Evolutionary conservation across 495 filamentous ascomycete species (phyloP).

Genomic region (Penicillium coffeae): DNA sequence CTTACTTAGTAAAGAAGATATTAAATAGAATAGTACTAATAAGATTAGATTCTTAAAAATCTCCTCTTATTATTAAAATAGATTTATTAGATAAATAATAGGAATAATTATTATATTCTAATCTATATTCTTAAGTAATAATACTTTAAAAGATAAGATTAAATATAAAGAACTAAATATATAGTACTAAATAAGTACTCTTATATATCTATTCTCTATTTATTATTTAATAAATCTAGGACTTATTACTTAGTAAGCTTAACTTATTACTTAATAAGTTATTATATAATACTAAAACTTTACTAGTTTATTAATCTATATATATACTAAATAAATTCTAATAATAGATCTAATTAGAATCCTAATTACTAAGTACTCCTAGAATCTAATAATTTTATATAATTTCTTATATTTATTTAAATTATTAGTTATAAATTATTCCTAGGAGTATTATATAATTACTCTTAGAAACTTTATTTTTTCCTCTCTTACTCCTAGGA

Average conservation of each 20-base stretch:
- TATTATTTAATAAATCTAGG: neutral
- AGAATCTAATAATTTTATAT: no score
- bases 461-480: no score
- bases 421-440: no score
- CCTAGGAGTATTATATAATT: no score
- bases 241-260: neutral
- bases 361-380: no score
- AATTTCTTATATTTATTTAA: no score
- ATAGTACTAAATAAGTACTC: neutral
- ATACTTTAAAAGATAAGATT: neutral
- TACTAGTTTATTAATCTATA: no score
- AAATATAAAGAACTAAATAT: slow-evolving; percentile 1
- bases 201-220: neutral
- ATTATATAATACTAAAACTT: no score
- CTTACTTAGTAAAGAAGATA: neutral
- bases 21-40: neutral
- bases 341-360: no score
- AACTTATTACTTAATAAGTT: neutral
- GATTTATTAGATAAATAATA: neutral
- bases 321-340: no score
- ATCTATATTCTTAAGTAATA: neutral
- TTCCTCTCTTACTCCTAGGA: no score
- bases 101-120: neutral
- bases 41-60: neutral
- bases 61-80: neutral